Percentiles rank a stretch among this genome's conserved stretches.
Conservation (phyloP, 495 filamentous ascomycete genomes). For the Letharia lupina region DNA sequence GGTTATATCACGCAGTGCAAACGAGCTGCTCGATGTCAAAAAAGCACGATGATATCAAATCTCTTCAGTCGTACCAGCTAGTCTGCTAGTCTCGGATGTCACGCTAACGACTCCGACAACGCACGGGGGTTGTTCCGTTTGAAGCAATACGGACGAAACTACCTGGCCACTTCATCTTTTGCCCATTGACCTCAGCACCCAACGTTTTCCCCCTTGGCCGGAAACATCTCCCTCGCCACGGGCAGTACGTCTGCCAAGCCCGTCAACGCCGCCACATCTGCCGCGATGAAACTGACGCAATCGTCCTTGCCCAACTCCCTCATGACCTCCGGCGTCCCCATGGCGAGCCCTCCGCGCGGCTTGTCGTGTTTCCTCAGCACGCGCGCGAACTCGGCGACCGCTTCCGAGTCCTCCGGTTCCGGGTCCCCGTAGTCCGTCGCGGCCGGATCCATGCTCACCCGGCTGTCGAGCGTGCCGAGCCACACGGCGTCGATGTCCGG, state of each 20-base stretch:
- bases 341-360: background rate
- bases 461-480: slow-evolving; percentile 37
- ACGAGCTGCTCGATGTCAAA: too few species aligned
- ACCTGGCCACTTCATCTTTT: too few species aligned
- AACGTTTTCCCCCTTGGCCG: background rate
- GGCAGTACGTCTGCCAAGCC: background rate
- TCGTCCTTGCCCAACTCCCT: background rate
- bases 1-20: too few species aligned
- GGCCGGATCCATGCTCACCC: slow-evolving; percentile 32
- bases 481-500: slow-evolving; percentile 38
- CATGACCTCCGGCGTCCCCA: background rate
- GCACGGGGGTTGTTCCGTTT: too few species aligned
- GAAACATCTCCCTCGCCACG: background rate
- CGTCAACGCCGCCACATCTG: background rate
- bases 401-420: background rate
- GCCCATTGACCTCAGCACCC: too few species aligned
- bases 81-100: too few species aligned
- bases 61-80: too few species aligned
- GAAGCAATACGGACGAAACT: too few species aligned
- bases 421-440: background rate
- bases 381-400: background rate
- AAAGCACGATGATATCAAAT: too few species aligned
- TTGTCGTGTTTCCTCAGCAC: background rate
- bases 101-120: too few species aligned
- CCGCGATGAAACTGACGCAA: background rate